Evolutionary conservation across 805 yeast genomes (phyloP).

Genomic region (Grigorovia humatica): DNA sequence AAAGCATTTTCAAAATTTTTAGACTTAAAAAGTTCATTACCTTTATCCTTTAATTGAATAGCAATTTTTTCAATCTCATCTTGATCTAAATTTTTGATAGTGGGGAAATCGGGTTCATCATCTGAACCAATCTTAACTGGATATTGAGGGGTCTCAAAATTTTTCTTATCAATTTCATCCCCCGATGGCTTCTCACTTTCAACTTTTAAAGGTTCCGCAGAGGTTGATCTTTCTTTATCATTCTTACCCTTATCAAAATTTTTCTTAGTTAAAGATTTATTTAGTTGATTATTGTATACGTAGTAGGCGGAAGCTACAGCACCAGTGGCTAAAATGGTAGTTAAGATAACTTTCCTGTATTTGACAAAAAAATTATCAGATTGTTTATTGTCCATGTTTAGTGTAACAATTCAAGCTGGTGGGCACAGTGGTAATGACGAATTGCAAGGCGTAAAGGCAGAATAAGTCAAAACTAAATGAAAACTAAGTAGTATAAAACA

Average conservation of each 20-base stretch:
- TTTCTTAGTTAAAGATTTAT: constrained; percentile 1
- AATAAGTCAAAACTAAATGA: no score
- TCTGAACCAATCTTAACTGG: constrained; percentile 37
- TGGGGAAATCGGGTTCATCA: constrained; percentile 50
- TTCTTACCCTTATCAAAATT: neutral
- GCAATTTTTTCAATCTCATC: constrained; percentile 57
- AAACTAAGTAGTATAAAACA: no score
- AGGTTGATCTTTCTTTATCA: neutral
- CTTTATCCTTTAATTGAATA: constrained; percentile 73
- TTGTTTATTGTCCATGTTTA: neutral
- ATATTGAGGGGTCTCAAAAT: constrained; percentile 46
- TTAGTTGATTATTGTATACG: constrained; percentile 32
- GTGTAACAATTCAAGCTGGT: neutral
- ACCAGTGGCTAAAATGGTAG: constrained; percentile 53
- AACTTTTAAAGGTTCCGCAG: constrained; percentile 59
- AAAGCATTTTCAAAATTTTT: constrained; percentile 70
- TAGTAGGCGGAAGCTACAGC: constrained; percentile 55
- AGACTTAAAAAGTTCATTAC: constrained; percentile 65
- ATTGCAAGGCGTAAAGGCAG: no score
- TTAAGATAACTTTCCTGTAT: constrained; percentile 51
- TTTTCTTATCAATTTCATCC: constrained; percentile 62
- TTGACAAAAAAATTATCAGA: constrained; percentile 10
- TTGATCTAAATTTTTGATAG: constrained; percentile 35
- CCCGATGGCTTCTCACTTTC: constrained; percentile 56
- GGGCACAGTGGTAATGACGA: no score